Conservation (phyloP, 768 basidiomycete genomes). For the Boletus rex-veris region DNA sequence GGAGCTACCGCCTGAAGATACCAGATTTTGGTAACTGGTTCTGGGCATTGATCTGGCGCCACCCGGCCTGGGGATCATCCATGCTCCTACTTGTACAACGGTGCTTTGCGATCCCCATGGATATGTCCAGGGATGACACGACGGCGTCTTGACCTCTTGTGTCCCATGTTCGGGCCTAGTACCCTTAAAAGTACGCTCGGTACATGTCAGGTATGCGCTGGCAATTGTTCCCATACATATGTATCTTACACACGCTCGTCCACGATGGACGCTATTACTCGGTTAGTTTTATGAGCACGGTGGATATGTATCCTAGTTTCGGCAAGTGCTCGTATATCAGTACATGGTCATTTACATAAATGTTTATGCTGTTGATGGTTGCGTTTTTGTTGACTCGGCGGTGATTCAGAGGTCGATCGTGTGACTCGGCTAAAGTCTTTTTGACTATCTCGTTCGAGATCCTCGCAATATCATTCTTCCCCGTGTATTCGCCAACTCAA, state of each 20-base stretch:
- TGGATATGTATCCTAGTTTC: neutral
- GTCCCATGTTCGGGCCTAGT: neutral
- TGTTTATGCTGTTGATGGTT: too few species aligned
- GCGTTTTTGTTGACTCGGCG: neutral
- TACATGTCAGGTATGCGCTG: neutral
- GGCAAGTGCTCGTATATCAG: neutral
- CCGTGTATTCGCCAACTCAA: too few species aligned
- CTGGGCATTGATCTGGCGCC: neutral
- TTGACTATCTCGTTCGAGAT: too few species aligned
- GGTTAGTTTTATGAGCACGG: neutral
- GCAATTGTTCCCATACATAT: neutral
- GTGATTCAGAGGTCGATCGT: too few species aligned
- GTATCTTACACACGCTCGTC: slow-evolving; percentile 8
- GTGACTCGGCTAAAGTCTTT: too few species aligned
- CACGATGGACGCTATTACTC: slow-evolving; percentile 5
- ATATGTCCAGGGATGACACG: neutral
- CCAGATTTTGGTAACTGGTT: slow-evolving; percentile 38
- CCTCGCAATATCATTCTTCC: too few species aligned
- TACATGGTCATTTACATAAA: neutral
- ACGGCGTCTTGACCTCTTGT: neutral
- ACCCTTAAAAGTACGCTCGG: slow-evolving; percentile 1
- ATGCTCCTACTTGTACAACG: neutral
- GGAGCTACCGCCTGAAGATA: slow-evolving; percentile 34
- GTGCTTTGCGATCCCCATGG: neutral
- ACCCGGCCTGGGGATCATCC: neutral